These are phyloP conservation scores for Chrysanthemum seticuspe DNA, from an alignment of 129 eudicot species.

Conservation along the genomic window DNA sequence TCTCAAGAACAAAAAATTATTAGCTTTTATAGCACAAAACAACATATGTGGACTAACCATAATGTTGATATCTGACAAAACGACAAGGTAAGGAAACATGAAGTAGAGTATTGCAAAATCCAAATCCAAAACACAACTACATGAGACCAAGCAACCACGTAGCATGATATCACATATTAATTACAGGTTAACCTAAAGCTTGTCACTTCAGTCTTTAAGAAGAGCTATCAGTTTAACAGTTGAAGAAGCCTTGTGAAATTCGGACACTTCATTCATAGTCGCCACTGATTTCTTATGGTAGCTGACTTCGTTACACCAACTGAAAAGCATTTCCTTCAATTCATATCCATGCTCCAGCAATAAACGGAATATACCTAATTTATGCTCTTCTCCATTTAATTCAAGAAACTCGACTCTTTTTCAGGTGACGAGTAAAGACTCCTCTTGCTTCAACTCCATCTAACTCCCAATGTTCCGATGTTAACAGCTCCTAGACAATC, in stretches of 20 bases:
- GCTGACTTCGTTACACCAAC: slow-evolving; percentile 1
- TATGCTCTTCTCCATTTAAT: slow-evolving; percentile 10
- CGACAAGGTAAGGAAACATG: too few relatives aligned
- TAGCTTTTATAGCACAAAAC: too few relatives aligned
- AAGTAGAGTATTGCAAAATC: too few relatives aligned
- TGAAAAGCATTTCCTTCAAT: background rate
- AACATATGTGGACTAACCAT: too few relatives aligned
- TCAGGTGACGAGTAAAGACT: background rate
- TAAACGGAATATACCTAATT: background rate
- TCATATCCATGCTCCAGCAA: background rate
- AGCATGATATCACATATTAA: background rate
- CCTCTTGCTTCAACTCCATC: background rate
- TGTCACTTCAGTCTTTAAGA: background rate
- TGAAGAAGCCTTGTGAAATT: background rate
- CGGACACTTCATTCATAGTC: background rate
- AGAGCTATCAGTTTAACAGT: background rate
- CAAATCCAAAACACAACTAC: too few relatives aligned
- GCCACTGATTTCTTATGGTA: background rate
- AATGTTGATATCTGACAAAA: too few relatives aligned
- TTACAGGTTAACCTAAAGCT: background rate
- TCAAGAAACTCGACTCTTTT: slow-evolving; percentile 6
- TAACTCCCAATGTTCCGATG: background rate
- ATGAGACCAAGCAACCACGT: background rate
- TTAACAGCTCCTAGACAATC: background rate
- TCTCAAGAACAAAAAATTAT: too few relatives aligned